Evolutionary conservation across 2,329 filamentous ascomycete species (phyloP), one percentile per base, ranked within the genome.

Genomic region (Tolypocladium ophioglossoides): DNA sequence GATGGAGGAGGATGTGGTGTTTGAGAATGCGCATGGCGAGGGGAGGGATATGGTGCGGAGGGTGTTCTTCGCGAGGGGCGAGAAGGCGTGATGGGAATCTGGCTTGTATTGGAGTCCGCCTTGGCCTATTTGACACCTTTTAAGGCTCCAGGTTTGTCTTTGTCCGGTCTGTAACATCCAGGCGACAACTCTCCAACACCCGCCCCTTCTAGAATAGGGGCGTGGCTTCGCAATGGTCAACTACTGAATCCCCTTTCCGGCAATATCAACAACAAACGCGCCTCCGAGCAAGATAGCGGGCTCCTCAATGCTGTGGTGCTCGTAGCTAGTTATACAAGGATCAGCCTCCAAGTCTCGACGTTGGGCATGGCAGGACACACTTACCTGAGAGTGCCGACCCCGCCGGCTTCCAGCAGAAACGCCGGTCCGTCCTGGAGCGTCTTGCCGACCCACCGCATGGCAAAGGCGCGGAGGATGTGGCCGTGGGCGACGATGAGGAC

Each of bases 321-420:
- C 88, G 66, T 94, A 95, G 69, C 87, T 87, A 50, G 40, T 40
- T 5, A 27, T 46, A 24, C 52, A 41, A 34, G 39, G 4, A 27
- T 39, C 40, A 27, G 24, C 27, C 27, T 20, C 20, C 18, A 7
- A 14, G 37, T 38, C 49, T 22, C 22, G 6, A 18, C 9, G 16
- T 22, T 27, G 14, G 18, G 24, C 10, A 10, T n/a, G 20, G 50
- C 51, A n/a, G 30, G 40, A 59, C 27, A 27, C 27, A n/a, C 74
- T 65, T 64, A 86, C 84, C 86, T 92, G 62, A 95, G 67, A 2
- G 87, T 88, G 0, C 87, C 89, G 1, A 94, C 84, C 60, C 88
- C 89, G n/a, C 89, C 89, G 7, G 89, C 87, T 68, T 96, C 91
- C n/a, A 96, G 73, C 57, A 96, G 76, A 66, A 96, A 83, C 7